These are phyloP conservation scores for Beverwykella pulmonaria DNA, from an alignment of 495 filamentous ascomycete species.

Conservation along the genomic window DNA sequence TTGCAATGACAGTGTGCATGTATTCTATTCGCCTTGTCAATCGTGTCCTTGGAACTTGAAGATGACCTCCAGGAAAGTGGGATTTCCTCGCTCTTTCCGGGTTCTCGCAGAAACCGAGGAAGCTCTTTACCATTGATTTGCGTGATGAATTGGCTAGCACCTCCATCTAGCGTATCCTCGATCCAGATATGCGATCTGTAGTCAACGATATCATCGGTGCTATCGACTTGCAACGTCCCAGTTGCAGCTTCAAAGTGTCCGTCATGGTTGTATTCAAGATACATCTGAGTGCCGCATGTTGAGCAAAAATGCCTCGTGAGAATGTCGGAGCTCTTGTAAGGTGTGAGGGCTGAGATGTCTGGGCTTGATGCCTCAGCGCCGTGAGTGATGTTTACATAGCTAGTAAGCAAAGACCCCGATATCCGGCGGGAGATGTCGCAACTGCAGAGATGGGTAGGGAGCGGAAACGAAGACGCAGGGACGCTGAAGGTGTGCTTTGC, in stretches of 20 bases:
- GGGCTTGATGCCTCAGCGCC: constrained; percentile 25
- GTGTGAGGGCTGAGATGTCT: constrained; percentile 47
- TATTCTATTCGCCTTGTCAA: constrained; percentile 25
- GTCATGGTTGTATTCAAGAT: constrained; percentile 40
- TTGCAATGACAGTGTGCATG: constrained; percentile 51
- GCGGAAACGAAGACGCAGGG: constrained; percentile 39
- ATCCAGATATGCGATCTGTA: constrained; percentile 53
- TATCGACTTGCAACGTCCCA: constrained; percentile 45
- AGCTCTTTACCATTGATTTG: constrained; percentile 30
- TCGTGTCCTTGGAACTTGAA: neutral
- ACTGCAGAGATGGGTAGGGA: constrained; percentile 60
- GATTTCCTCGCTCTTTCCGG: constrained; percentile 26
- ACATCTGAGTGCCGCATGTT: constrained; percentile 69
- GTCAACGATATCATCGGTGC: constrained; percentile 47
- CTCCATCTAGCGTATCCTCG: constrained; percentile 60
- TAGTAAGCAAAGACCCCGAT: constrained; percentile 60
- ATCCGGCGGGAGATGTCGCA: constrained; percentile 64
- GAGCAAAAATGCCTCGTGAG: constrained; percentile 66
- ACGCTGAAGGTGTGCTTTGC: constrained; percentile 51
- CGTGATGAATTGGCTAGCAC: constrained; percentile 57
- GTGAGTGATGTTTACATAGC: constrained; percentile 53
- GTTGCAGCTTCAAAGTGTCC: constrained; percentile 49
- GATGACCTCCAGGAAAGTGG: constrained; percentile 35
- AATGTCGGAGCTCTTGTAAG: constrained; percentile 54
- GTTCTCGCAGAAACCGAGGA: constrained; percentile 30